phyloP scores from a whole-genome alignment of 2,329 filamentous ascomycete species.

The Microcyclospora pomicola region DNA sequence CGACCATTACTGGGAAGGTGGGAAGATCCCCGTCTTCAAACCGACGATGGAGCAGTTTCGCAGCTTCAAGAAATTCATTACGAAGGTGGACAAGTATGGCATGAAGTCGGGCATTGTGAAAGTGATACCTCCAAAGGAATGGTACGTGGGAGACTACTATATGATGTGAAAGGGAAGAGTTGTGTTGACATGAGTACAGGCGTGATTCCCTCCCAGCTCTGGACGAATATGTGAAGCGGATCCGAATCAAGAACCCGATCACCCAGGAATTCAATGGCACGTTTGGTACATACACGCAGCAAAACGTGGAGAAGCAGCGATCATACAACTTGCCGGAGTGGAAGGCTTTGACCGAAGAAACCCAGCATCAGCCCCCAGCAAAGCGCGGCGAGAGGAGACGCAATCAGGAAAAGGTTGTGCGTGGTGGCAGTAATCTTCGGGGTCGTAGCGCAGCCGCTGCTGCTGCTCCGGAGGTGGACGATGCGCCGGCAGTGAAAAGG shows the following conservation, averaged over 20 bases:
- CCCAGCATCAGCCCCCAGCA: slow-evolving; percentile 88
- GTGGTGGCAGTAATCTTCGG: slow-evolving; percentile 21
- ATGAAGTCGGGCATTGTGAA: slow-evolving; percentile 98
- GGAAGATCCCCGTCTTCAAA: slow-evolving; percentile 83
- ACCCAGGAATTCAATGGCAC: slow-evolving; percentile 96
- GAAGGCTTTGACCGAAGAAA: slow-evolving; percentile 85
- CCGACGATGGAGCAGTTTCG: slow-evolving; percentile 91
- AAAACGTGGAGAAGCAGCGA: slow-evolving; percentile 90
- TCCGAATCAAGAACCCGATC: slow-evolving; percentile 91
- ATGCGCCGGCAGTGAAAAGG: slow-evolving; percentile 30
- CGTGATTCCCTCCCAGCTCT: slow-evolving; percentile 59
- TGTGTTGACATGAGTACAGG: slow-evolving; percentile 28
- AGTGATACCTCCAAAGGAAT: slow-evolving; percentile 84
- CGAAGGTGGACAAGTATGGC: slow-evolving; percentile 80
- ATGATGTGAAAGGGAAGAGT: slow-evolving; percentile 1
- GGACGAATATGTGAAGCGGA: slow-evolving; percentile 75
- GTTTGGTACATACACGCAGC: slow-evolving; percentile 88
- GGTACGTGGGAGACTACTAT: slow-evolving; percentile 42
- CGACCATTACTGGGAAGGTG: slow-evolving; percentile 71
- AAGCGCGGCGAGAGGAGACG: slow-evolving; percentile 68
- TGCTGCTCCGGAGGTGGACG: slow-evolving; percentile 14
- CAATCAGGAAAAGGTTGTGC: slow-evolving; percentile 35
- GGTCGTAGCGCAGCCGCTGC: slow-evolving; percentile 13
- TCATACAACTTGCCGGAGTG: slow-evolving; percentile 96
- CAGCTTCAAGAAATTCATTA: slow-evolving; percentile 84